phyloP scores from a whole-genome alignment of 2,329 filamentous ascomycete genomes.

The Lizonia empirigonia region DNA sequence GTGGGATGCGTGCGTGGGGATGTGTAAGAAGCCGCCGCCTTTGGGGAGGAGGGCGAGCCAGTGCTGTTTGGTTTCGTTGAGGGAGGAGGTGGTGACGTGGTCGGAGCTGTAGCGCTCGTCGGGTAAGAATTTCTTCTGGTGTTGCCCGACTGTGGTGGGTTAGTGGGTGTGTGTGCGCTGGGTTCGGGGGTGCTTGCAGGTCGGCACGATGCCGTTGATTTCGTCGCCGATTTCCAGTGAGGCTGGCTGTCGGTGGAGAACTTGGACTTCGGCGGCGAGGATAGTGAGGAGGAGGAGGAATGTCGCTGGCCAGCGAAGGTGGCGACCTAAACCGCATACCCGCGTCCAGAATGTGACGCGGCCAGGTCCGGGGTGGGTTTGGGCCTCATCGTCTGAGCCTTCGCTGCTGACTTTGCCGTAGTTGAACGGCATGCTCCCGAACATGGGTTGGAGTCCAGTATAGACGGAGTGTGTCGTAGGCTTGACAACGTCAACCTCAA shows the following conservation, averaged over 20 bases:
- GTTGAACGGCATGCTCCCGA: slow-evolving; percentile 3
- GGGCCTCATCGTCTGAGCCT: slow-evolving; percentile 8
- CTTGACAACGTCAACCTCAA: no score
- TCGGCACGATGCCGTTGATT: slow-evolving; percentile 22
- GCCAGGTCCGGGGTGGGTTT: background rate
- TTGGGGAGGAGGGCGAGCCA: slow-evolving; percentile 15
- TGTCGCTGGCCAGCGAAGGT: slow-evolving; percentile 18
- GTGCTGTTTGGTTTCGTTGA: slow-evolving; percentile 18
- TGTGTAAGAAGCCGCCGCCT: slow-evolving; percentile 26
- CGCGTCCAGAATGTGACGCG: slow-evolving; percentile 3
- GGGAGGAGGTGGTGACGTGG: slow-evolving; percentile 19
- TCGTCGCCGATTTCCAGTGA: slow-evolving; percentile 14
- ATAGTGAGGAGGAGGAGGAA: slow-evolving; percentile 18
- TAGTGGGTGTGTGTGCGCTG: no score
- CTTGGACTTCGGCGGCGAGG: slow-evolving; percentile 20
- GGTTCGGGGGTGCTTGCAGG: slow-evolving; percentile 7
- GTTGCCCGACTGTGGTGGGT: slow-evolving; percentile 13
- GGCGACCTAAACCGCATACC: background rate
- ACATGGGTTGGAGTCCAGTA: background rate
- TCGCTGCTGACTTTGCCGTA: slow-evolving; percentile 25
- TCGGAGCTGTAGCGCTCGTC: slow-evolving; percentile 25
- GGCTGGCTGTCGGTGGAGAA: slow-evolving; percentile 19
- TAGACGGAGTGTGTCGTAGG: background rate
- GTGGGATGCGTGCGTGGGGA: slow-evolving; percentile 11
- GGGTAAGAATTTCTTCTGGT: slow-evolving; percentile 20